Evolutionary conservation across 1,284 basidiomycete species (phyloP).

Genomic region (Sanghuangporus sanghuang): DNA sequence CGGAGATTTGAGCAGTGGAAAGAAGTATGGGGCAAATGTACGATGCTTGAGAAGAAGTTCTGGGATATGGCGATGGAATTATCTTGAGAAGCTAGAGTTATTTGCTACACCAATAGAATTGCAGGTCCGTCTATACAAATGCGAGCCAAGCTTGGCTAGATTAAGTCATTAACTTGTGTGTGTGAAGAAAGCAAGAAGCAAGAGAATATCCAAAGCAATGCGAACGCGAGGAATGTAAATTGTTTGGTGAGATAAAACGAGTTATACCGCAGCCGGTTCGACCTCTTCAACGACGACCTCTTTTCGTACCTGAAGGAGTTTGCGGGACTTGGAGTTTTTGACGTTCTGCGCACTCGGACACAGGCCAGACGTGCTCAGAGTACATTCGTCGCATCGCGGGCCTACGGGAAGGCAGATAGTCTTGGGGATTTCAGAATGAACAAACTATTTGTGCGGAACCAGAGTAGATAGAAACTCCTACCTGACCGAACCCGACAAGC

Average conservation of each 20-base stretch:
- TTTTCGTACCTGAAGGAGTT: slow-evolving; percentile 13
- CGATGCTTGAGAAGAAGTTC: slow-evolving; percentile 78
- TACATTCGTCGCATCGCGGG: slow-evolving; percentile 80
- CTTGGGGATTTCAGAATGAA: slow-evolving; percentile 30
- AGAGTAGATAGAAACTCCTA: slow-evolving; percentile 24
- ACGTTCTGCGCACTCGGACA: slow-evolving; percentile 55
- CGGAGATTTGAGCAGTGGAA: slow-evolving; percentile 62
- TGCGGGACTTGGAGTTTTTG: slow-evolving; percentile 23
- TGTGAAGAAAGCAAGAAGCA: background rate
- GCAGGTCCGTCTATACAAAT: background rate
- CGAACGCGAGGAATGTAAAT: background rate
- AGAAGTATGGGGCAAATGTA: slow-evolving; percentile 74
- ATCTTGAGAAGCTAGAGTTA: slow-evolving; percentile 13
- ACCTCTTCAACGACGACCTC: background rate
- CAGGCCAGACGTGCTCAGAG: slow-evolving; percentile 43
- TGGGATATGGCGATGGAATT: slow-evolving; percentile 80
- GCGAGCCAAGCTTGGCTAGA: background rate
- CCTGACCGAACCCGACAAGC: slow-evolving; percentile 93
- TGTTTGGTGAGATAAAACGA: background rate
- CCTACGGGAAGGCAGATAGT: slow-evolving; percentile 79
- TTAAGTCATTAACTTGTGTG: background rate
- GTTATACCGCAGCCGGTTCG: background rate
- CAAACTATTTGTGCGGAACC: background rate
- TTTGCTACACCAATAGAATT: background rate
- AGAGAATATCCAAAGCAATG: background rate